Conservation (phyloP, 2,329 filamentous ascomycete genomes). For the Pseudogymnoascus sp. region DNA sequence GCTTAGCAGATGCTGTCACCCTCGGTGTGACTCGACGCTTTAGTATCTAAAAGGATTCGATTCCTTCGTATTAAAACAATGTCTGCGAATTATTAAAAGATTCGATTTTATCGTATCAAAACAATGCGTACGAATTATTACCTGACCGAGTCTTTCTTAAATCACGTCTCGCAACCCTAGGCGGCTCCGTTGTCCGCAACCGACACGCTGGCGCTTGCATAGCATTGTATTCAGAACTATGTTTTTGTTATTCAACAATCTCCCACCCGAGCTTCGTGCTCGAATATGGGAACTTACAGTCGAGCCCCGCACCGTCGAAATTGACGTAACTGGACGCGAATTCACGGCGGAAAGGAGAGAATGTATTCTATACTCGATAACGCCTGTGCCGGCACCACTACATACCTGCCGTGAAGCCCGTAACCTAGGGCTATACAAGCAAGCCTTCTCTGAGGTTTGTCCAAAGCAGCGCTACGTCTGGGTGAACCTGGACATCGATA, state of each 20-base stretch:
- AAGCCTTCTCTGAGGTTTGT: background rate
- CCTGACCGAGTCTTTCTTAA: no score
- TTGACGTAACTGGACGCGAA: background rate
- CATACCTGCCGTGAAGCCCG: background rate
- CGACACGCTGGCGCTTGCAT: background rate
- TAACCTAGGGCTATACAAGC: background rate
- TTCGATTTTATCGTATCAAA: no score
- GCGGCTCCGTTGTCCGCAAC: background rate
- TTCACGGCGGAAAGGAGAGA: no score
- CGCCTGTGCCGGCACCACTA: background rate
- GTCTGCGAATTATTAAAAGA: no score
- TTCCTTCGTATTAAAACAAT: no score
- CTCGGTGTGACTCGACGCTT: no score
- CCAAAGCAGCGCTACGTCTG: background rate
- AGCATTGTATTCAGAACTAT: background rate
- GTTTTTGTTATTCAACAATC: conserved; percentile 12
- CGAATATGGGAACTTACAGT: conserved; percentile 17
- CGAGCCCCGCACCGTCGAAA: conserved; percentile 12
- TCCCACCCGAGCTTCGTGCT: conserved; percentile 17
- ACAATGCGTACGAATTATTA: no score
- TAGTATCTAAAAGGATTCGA: no score
- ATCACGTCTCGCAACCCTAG: no score
- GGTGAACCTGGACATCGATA: background rate
- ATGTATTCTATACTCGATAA: background rate
- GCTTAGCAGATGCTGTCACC: no score